Evolutionary conservation across 768 basidiomycete genomes (phyloP).

Genomic region (Rhizopogon vulgaris): DNA sequence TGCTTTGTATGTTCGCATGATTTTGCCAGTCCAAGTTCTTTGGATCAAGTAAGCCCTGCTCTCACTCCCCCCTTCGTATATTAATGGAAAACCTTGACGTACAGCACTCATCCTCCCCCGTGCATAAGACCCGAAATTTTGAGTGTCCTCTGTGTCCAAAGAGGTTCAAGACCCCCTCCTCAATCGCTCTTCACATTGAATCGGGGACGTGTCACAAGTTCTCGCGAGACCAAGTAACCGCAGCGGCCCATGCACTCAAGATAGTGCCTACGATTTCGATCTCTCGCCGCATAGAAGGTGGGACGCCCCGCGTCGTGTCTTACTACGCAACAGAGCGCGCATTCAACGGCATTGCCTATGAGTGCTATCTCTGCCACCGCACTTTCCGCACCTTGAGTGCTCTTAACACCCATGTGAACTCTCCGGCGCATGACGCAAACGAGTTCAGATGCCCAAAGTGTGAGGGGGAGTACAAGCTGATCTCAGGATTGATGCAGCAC

Average conservation of each 20-base stretch:
- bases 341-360: slow-evolving; percentile 36
- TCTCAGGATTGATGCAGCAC: slow-evolving; percentile 39
- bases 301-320: slow-evolving; percentile 8
- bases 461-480: slow-evolving; percentile 28
- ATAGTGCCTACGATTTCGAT: slow-evolving; percentile 32
- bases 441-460: slow-evolving; percentile 42
- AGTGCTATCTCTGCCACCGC: slow-evolving; percentile 35
- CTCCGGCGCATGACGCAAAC: slow-evolving; percentile 28
- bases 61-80: no score
- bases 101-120: not conserved
- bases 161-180: slow-evolving; percentile 19
- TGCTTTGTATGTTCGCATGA: slow-evolving; percentile 28
- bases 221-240: slow-evolving; percentile 32
- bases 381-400: slow-evolving; percentile 19
- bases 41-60: slow-evolving; percentile 28
- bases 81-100: not conserved
- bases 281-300: slow-evolving; percentile 21
- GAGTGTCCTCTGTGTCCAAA: not conserved
- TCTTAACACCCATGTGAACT: slow-evolving; percentile 24
- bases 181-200: slow-evolving; percentile 35
- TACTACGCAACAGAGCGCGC: slow-evolving; percentile 29
- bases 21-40: slow-evolving; percentile 14
- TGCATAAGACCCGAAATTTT: not conserved
- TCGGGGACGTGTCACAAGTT: slow-evolving; percentile 30
- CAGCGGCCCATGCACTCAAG: slow-evolving; percentile 24